Evolutionary conservation across 83 land plant species (phyloP).

Genomic region (Thuja plicata): DNA sequence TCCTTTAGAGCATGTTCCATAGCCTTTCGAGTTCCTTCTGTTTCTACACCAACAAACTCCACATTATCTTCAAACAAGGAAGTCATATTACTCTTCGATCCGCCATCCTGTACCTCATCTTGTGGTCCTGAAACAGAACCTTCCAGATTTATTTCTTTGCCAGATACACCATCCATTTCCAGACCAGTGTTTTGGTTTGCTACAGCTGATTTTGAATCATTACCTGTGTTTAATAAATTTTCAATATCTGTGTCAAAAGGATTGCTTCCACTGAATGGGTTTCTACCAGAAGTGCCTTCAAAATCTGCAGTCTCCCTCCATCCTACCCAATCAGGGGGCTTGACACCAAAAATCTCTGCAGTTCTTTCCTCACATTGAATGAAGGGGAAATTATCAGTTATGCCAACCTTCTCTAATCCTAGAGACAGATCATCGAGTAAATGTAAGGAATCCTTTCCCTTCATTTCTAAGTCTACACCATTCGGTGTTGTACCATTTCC

Average conservation of each 20-base stretch:
- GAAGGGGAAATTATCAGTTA: slow-evolving; percentile 15
- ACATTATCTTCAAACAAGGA: slow-evolving; percentile 18
- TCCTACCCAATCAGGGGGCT: slow-evolving; percentile 72
- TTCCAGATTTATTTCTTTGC: neutral
- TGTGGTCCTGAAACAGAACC: neutral
- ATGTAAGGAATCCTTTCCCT: slow-evolving; percentile 15
- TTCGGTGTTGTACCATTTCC: slow-evolving; percentile 18
- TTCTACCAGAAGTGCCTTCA: slow-evolving; percentile 26
- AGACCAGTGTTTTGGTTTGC: neutral
- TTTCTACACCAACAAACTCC: slow-evolving; percentile 19
- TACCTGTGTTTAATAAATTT: neutral
- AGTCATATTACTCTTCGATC: neutral
- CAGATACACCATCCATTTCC: neutral
- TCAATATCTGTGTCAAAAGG: slow-evolving; percentile 11
- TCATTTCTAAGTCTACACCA: slow-evolving; percentile 6
- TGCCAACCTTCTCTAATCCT: slow-evolving; percentile 18
- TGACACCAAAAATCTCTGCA: slow-evolving; percentile 26
- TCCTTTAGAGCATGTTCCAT: slow-evolving; percentile 16
- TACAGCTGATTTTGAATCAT: neutral
- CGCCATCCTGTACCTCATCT: neutral
- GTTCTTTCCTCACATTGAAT: slow-evolving; percentile 12
- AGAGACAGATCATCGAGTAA: slow-evolving; percentile 12
- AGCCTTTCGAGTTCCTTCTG: slow-evolving; percentile 11
- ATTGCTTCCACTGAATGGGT: slow-evolving; percentile 7
- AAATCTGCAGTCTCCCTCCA: slow-evolving; percentile 62